Conservation (phyloP, 2,329 filamentous ascomycete species). For the Trichoderma polysporum region DNA sequence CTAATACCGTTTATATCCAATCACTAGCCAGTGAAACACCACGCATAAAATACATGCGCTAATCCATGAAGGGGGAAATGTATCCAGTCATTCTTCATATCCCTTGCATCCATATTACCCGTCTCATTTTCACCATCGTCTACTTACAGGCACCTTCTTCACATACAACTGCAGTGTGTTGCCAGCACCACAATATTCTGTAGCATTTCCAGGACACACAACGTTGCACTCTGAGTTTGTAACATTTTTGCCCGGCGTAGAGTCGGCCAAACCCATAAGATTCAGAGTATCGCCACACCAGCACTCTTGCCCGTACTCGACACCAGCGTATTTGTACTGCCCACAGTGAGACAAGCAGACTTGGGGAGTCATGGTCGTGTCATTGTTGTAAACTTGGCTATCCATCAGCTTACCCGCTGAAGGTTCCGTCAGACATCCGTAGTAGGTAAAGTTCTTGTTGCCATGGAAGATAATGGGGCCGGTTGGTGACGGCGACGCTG, state of each 20-base stretch:
- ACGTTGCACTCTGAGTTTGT: conserved; percentile 34
- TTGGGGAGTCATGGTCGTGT: conserved; percentile 36
- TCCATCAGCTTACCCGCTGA: conserved; percentile 34
- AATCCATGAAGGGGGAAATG: neutral
- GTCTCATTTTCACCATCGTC: neutral
- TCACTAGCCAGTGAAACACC: neutral
- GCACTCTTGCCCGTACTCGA: conserved; percentile 41
- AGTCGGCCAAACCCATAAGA: conserved; percentile 27
- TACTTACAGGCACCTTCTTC: neutral
- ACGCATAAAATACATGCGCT: neutral
- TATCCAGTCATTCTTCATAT: neutral
- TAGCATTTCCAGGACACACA: conserved; percentile 36
- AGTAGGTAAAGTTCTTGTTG: conserved; percentile 40
- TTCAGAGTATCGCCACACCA: conserved; percentile 38
- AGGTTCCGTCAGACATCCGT: conserved; percentile 38
- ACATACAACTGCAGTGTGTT: conserved; percentile 35
- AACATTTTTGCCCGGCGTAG: conserved; percentile 32
- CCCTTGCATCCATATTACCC: neutral
- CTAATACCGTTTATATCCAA: neutral
- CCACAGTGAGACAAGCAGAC: conserved; percentile 36
- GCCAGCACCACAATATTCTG: conserved; percentile 34
- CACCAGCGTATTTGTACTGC: conserved; percentile 37
- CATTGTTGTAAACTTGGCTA: conserved; percentile 32
- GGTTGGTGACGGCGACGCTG: conserved; percentile 28
- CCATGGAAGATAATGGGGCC: conserved; percentile 33